Percentiles rank a stretch among this genome's conserved stretches.
These are phyloP conservation scores for Funneliformis geosporum DNA, from an alignment of 192 early-diverging fungal genomes.

Conservation along the genomic window DNA sequence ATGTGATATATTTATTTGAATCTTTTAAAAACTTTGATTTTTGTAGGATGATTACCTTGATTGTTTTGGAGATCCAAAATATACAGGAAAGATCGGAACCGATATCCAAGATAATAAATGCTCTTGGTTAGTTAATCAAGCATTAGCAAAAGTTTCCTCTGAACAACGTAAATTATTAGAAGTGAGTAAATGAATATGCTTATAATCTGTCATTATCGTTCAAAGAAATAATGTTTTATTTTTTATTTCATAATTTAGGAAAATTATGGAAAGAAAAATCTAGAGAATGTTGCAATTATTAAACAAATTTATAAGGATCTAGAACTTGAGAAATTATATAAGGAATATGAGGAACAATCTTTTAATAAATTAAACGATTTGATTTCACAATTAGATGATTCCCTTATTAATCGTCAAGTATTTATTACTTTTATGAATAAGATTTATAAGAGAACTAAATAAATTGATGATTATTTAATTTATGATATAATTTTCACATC, in stretches of 20 bases:
- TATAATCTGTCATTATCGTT: background rate
- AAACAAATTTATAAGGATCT: slow-evolving; percentile 86
- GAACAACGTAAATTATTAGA: slow-evolving; percentile 86
- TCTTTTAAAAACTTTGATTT: background rate
- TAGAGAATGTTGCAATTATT: slow-evolving; percentile 74
- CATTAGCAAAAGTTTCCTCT: slow-evolving; percentile 70
- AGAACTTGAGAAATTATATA: slow-evolving; percentile 76
- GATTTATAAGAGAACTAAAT: slow-evolving; percentile 93
- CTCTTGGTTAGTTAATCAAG: slow-evolving; percentile 96
- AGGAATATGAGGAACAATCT: slow-evolving; percentile 87
- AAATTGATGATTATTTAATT: slow-evolving; percentile 33
- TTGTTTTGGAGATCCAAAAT: slow-evolving; percentile 86
- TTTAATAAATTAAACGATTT: slow-evolving; percentile 70
- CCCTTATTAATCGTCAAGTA: slow-evolving; percentile 77
- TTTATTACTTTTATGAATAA: slow-evolving; percentile 93
- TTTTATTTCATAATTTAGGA: slow-evolving; percentile 49
- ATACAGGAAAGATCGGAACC: slow-evolving; percentile 99
- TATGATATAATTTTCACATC: too few species aligned
- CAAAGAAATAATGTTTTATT: background rate
- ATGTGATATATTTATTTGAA: too few species aligned
- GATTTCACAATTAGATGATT: slow-evolving; percentile 82
- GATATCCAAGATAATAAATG: slow-evolving; percentile 99
- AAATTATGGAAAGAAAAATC: slow-evolving; percentile 89
- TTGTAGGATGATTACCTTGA: slow-evolving; percentile 91
- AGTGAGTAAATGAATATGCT: slow-evolving; percentile 40